Base-by-base conservation (phyloP, 192 early-diverging fungal species). In the Funneliformis geosporum region DNA sequence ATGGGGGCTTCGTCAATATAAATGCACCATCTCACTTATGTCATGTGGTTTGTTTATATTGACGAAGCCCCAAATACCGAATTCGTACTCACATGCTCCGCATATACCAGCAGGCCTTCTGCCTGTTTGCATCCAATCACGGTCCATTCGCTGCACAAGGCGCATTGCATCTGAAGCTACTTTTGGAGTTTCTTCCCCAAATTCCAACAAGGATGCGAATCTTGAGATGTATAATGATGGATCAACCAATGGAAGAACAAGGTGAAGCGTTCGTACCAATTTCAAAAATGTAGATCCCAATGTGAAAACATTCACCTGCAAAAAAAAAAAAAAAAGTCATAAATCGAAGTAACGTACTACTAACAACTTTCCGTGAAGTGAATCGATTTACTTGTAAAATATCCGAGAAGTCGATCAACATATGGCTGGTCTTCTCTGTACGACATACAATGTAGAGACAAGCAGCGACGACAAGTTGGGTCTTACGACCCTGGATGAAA, bases 381-480 rank as follows among this genome's bases (percentile, higher is more conserved):
- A 18, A 64, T n/a, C 16, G n/a, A 76, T 59, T 66, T 85, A 92
- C 92, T 74, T 92, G 89, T 60, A 97, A 81, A 5, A 95, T 84
- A 79, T 98, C 97, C 1, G 96, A 90, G 78, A 99, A 98, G 78
- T 99, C 97, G 61, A 99, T 99, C 60, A 99, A 86, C 95, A 99
- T 96, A 79, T 94, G 91, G 11, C 92, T 88, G 8, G 89, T 93
- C 79, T 93, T 94, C 79, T 97, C 92, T n/a, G 81, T 87, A 40
- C 97, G 88, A 79, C 94, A 96, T 39, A 93, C 93, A 79, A 96
- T 94, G 75, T 99, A 99, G 7, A 97, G 90, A 82, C 96, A 99
- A 8, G 92, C 94, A 1, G 95, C 92, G 0, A 91, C 93, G 27
- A 99, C 94, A 73, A 93, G 87, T 25, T 87, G 83, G 12, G 90